A percentile compares a stretch with the other conserved stretches of the same genome.
Evolutionary conservation across 345 rosid genomes (phyloP).

Genomic region (Aquilaria yunnanensis): DNA sequence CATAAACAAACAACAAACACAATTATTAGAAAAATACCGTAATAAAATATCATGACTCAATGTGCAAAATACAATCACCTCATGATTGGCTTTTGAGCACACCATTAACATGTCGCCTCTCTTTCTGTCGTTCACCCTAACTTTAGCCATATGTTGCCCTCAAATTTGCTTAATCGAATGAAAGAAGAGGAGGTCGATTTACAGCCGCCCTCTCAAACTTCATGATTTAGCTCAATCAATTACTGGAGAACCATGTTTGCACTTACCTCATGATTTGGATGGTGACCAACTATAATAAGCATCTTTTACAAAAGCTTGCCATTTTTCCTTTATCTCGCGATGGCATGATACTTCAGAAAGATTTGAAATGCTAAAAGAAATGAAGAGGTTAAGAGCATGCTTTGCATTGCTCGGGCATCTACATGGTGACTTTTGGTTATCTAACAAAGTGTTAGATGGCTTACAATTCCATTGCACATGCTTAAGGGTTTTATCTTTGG

Average conservation of each 20-base stretch:
- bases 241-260: neutral
- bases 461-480: slow-evolving; percentile 7
- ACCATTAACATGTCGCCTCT: too few species aligned
- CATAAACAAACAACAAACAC: too few species aligned
- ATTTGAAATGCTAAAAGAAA: neutral
- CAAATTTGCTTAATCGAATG: too few species aligned
- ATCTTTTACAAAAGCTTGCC: neutral
- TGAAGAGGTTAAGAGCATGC: slow-evolving; percentile 8
- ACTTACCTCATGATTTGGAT: neutral
- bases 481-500: slow-evolving; percentile 19
- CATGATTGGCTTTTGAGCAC: too few species aligned
- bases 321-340: slow-evolving; percentile 3
- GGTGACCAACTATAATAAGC: neutral
- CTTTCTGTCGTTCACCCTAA: too few species aligned
- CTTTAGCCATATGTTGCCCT: too few species aligned
- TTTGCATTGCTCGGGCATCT: slow-evolving; percentile 2
- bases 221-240: slow-evolving; percentile 14
- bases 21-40: too few species aligned
- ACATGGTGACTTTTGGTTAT: neutral
- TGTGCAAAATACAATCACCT: too few species aligned
- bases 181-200: too few species aligned
- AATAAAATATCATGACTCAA: too few species aligned
- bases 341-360: neutral
- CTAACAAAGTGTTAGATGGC: slow-evolving; percentile 2
- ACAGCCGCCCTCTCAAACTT: neutral